phyloP scores from a whole-genome alignment of 78 protist genomes.

The Dictyostelium discoideum region dicty_2.7 NC_007088.5:7016501-7017000 shows the following conservation, averaged over 20 bases:
- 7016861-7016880: too few species aligned
- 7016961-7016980: not conserved
- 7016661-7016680: too few species aligned
- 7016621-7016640: not conserved
- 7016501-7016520: constrained; percentile 94
- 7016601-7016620: constrained; percentile 81
- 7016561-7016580: constrained; percentile 96
- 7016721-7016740: not conserved
- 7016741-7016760: not conserved
- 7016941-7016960: not conserved
- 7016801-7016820: too few species aligned
- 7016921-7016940: not conserved
- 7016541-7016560: constrained; percentile 89
- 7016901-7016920: too few species aligned
- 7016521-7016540: constrained; percentile 74
- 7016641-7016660: constrained; percentile 23
- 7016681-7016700: too few species aligned
- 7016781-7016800: too few species aligned
- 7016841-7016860: too few species aligned
- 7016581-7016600: constrained; percentile 95
- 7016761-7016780: not conserved
- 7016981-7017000: not conserved
- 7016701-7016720: too few species aligned
- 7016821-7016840: too few species aligned
- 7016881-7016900: too few species aligned